phyloP scores from a whole-genome alignment of 164 flowering plant genomes.

The Malania oleifera region DNA sequence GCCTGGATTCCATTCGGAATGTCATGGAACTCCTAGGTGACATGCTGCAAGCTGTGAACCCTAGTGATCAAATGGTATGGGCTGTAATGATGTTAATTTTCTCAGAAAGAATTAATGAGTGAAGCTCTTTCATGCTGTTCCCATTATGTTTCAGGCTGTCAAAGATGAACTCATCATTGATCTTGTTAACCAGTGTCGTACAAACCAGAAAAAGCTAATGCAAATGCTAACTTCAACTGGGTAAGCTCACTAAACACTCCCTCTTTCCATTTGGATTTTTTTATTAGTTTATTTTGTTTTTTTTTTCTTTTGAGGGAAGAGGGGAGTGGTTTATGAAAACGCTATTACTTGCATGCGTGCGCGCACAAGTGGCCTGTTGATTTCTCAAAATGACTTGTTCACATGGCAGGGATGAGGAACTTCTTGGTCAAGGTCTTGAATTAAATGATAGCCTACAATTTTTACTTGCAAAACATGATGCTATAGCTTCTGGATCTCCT shows the following conservation, averaged over 20 bases:
- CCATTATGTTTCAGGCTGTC: conserved; percentile 48
- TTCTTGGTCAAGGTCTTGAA: conserved; percentile 76
- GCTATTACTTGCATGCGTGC: too few species aligned
- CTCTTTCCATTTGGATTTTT: too few species aligned
- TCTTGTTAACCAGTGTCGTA: conserved; percentile 69
- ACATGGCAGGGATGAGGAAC: conserved; percentile 75
- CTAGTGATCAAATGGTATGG: conserved; percentile 58
- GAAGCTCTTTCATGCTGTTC: neutral
- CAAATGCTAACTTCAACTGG: conserved; percentile 72
- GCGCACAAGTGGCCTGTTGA: too few species aligned
- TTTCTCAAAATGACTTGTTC: neutral
- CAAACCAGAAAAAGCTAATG: conserved; percentile 82
- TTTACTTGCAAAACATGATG: conserved; percentile 81
- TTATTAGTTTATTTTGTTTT: too few species aligned
- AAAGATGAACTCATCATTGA: conserved; percentile 90
- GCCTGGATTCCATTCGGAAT: conserved; percentile 66
- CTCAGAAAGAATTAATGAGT: neutral
- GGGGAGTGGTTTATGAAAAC: too few species aligned
- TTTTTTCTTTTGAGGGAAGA: too few species aligned
- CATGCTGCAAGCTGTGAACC: conserved; percentile 88
- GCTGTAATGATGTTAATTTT: neutral
- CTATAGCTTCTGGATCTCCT: conserved; percentile 79
- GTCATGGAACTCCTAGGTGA: conserved; percentile 70
- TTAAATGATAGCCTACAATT: conserved; percentile 73
- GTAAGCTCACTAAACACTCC: conserved; percentile 31